phyloP scores from a whole-genome alignment of 805 yeast genomes.

The Zygosaccharomyces bisporus region DNA sequence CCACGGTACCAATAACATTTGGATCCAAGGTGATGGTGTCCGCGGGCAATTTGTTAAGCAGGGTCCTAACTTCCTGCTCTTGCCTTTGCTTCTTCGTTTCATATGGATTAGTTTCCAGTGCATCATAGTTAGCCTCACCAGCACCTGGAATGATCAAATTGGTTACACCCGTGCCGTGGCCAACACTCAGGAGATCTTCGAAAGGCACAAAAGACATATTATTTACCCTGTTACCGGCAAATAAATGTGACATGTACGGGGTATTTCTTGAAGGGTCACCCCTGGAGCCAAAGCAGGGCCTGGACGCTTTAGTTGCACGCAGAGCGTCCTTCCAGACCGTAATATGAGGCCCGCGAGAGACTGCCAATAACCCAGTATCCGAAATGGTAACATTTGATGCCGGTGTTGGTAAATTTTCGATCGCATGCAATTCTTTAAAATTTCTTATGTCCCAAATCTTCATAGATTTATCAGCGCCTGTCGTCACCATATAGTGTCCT shows the following conservation, averaged over 20 bases:
- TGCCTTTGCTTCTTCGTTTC: slow-evolving; percentile 91
- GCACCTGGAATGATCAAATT: slow-evolving; percentile 92
- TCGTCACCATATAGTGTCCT: slow-evolving; percentile 90
- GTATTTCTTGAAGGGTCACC: slow-evolving; percentile 41
- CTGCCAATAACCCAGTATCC: slow-evolving; percentile 80
- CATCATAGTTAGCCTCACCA: slow-evolving; percentile 97
- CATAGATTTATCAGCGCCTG: slow-evolving; percentile 79
- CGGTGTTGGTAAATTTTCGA: slow-evolving; percentile 72
- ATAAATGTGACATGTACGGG: slow-evolving; percentile 89
- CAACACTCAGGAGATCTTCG: slow-evolving; percentile 93
- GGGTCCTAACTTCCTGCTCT: slow-evolving; percentile 79
- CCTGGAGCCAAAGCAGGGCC: slow-evolving; percentile 47
- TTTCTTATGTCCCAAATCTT: slow-evolving; percentile 93
- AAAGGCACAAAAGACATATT: slow-evolving; percentile 79
- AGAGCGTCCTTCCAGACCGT: slow-evolving; percentile 89
- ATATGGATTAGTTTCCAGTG: slow-evolving; percentile 87
- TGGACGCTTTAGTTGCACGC: slow-evolving; percentile 39
- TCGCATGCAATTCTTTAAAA: slow-evolving; percentile 63
- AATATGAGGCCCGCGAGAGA: slow-evolving; percentile 95
- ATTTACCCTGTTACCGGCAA: slow-evolving; percentile 72
- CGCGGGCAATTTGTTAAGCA: slow-evolving; percentile 84
- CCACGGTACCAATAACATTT: slow-evolving; percentile 76
- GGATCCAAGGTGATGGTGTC: slow-evolving; percentile 94
- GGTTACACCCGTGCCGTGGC: slow-evolving; percentile 73
- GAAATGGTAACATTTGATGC: slow-evolving; percentile 76